phyloP scores from a whole-genome alignment of 306 rosid species.

The Delonix regia region DNA sequence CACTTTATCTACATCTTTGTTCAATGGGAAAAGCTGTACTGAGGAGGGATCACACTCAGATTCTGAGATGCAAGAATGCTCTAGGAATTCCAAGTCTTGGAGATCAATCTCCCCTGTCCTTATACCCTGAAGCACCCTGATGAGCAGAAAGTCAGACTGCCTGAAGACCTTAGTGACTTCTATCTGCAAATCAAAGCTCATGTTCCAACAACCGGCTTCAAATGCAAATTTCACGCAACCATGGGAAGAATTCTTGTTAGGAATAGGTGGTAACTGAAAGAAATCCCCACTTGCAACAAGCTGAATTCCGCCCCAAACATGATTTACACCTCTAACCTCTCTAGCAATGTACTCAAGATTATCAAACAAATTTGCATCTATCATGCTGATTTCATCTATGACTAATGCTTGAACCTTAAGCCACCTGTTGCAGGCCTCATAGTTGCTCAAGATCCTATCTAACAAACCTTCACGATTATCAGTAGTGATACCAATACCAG shows the following conservation, averaged over 20 bases:
- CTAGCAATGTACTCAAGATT: slow-evolving; percentile 51
- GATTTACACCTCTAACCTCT: slow-evolving; percentile 12
- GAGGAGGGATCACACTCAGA: slow-evolving; percentile 42
- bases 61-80: slow-evolving; percentile 30
- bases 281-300: slow-evolving; percentile 65
- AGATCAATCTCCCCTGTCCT: slow-evolving; percentile 52
- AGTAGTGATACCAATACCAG: slow-evolving; percentile 28
- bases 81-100: slow-evolving; percentile 35
- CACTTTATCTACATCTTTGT: slow-evolving; percentile 46
- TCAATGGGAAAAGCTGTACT: slow-evolving; percentile 55
- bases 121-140: slow-evolving; percentile 57
- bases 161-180: slow-evolving; percentile 55
- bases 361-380: slow-evolving; percentile 48
- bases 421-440: slow-evolving; percentile 49
- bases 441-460: not conserved
- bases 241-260: not conserved
- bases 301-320: slow-evolving; percentile 73
- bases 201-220: slow-evolving; percentile 61
- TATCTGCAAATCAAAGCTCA: slow-evolving; percentile 51
- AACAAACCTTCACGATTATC: slow-evolving; percentile 28
- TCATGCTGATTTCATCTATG: slow-evolving; percentile 66
- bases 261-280: slow-evolving; percentile 63
- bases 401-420: slow-evolving; percentile 50
- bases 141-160: slow-evolving; percentile 50
- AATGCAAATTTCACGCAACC: slow-evolving; percentile 48